A percentile compares a stretch with the other conserved stretches of the same genome.
These are phyloP conservation scores for Austroboletus eburneus DNA, from an alignment of 768 basidiomycete species.

Conservation along the genomic window DNA sequence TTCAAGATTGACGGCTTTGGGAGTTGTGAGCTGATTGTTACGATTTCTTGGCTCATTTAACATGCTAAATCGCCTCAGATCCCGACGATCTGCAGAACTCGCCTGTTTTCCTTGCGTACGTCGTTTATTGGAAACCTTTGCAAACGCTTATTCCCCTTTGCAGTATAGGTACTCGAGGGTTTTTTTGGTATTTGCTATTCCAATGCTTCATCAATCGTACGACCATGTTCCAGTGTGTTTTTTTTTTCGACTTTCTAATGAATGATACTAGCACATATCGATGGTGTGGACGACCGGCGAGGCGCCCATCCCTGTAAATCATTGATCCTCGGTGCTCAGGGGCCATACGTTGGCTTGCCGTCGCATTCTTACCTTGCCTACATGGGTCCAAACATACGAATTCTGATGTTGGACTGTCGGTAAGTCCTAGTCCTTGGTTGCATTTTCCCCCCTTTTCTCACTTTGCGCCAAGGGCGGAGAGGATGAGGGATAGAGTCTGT, in stretches of 20 bases:
- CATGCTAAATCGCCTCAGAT: slow-evolving; percentile 40
- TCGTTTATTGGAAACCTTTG: neutral
- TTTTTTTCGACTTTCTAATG: neutral
- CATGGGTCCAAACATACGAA: slow-evolving; percentile 71
- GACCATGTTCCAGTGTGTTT: slow-evolving; percentile 15
- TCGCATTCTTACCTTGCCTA: slow-evolving; percentile 81
- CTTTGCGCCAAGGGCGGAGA: slow-evolving; percentile 63
- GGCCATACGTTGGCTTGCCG: slow-evolving; percentile 74
- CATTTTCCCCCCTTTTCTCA: slow-evolving; percentile 1
- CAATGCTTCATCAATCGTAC: slow-evolving; percentile 85
- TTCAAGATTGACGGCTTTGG: slow-evolving; percentile 76
- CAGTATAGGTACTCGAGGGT: slow-evolving; percentile 80
- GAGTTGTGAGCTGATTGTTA: slow-evolving; percentile 53
- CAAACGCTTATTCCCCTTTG: neutral
- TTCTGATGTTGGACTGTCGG: slow-evolving; percentile 83
- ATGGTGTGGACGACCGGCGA: slow-evolving; percentile 63
- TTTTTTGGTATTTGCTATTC: slow-evolving; percentile 92
- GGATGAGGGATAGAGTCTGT: slow-evolving; percentile 79
- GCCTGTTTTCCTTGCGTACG: slow-evolving; percentile 67
- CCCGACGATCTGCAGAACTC: slow-evolving; percentile 74
- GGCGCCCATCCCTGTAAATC: slow-evolving; percentile 66
- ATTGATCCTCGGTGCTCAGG: slow-evolving; percentile 67
- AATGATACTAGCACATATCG: slow-evolving; percentile 36
- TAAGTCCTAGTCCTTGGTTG: slow-evolving; percentile 30
- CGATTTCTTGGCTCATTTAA: neutral